Evolutionary conservation across 805 yeast species (phyloP).

Genomic region (Saccharomycopsis fibuligera): DNA sequence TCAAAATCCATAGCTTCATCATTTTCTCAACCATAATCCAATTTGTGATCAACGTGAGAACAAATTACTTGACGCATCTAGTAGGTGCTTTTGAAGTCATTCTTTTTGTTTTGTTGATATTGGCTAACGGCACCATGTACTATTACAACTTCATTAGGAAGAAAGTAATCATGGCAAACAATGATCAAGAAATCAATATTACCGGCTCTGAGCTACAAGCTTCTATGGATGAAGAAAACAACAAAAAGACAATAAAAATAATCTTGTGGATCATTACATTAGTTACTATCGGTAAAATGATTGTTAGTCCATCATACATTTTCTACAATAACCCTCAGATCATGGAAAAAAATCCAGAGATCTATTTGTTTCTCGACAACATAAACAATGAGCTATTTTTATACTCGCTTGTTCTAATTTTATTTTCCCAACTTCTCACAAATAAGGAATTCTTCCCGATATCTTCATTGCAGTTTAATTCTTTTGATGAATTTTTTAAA

Average conservation of each 20-base stretch:
- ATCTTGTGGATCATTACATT: constrained; percentile 20
- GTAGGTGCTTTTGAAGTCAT: constrained; percentile 13
- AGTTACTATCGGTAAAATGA: constrained; percentile 20
- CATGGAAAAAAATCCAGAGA: constrained; percentile 16
- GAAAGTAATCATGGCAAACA: not conserved
- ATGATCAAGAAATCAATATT: not conserved
- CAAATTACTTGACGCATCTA: constrained; percentile 16
- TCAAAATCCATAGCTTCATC: constrained; percentile 14
- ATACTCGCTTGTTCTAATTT: constrained; percentile 15
- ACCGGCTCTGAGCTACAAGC: not conserved
- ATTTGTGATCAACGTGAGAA: constrained; percentile 16
- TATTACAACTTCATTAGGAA: constrained; percentile 12
- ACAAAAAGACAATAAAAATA: constrained; percentile 18
- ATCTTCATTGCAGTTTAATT: constrained; percentile 5
- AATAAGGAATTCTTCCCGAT: constrained; percentile 16
- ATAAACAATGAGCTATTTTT: constrained; percentile 19
- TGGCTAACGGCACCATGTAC: constrained; percentile 7
- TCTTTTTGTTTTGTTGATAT: constrained; percentile 8
- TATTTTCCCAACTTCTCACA: constrained; percentile 14
- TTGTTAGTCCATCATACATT: constrained; percentile 18
- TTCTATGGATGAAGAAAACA: constrained; percentile 11
- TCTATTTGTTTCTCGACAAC: constrained; percentile 18
- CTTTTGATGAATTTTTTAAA: constrained; percentile 14
- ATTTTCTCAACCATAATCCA: constrained; percentile 6
- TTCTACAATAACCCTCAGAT: constrained; percentile 16